These are phyloP conservation scores for Pseudisothecium myosuroides DNA, from an alignment of 225 moss, liverwort and hornwort species.

Conservation along the genomic window DNA sequence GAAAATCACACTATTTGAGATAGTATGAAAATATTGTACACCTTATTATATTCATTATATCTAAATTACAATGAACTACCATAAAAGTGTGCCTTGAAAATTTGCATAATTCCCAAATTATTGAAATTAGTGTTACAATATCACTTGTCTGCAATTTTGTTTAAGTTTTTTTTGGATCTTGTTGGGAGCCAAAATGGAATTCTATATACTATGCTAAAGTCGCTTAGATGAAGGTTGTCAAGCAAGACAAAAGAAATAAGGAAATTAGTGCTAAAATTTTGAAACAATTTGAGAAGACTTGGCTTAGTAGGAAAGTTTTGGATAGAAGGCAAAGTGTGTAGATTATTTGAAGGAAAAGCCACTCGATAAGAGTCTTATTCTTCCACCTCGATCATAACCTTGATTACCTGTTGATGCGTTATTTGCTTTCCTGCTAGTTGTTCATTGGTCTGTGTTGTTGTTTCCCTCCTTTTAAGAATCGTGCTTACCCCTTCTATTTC, in stretches of 20 bases:
- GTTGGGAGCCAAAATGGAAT: not conserved
- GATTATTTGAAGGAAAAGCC: not conserved
- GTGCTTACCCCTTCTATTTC: not conserved
- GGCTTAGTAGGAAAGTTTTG: not conserved
- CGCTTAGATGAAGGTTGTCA: not conserved
- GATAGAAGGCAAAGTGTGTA: not conserved
- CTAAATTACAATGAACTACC: not conserved
- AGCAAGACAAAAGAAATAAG: not conserved
- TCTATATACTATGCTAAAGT: not conserved
- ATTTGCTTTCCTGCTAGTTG: not conserved
- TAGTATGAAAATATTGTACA: not conserved
- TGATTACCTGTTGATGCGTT: not conserved
- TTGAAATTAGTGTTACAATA: no score
- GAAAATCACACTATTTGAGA: not conserved
- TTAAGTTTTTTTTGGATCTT: not conserved
- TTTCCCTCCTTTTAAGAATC: not conserved
- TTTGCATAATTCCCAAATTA: not conserved
- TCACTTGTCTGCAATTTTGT: no score
- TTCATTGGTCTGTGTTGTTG: not conserved
- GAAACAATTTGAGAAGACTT: not conserved
- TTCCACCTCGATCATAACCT: not conserved
- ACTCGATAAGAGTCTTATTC: not conserved
- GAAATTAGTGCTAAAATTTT: not conserved
- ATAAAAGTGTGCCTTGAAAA: not conserved
- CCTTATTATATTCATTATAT: no score